These are phyloP conservation scores for Leavenworthia alabamica DNA, from an alignment of 345 rosid species.

Conservation along the genomic window DNA sequence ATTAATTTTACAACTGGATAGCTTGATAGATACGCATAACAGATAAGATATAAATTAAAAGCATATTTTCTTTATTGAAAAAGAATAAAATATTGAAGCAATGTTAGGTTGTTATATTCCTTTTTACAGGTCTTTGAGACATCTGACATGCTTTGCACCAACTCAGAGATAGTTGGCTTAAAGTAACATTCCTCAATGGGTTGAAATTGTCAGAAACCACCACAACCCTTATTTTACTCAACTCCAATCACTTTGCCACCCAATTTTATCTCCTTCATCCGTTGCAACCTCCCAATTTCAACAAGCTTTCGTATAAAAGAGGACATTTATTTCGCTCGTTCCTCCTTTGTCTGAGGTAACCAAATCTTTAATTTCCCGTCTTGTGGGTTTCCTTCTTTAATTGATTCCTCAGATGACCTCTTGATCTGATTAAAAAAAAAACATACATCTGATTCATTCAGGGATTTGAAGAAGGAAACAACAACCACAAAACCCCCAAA, in stretches of 20 bases:
- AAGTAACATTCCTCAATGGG: constrained; percentile 11
- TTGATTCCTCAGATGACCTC: constrained; percentile 24
- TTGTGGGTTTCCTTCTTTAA: constrained; percentile 8
- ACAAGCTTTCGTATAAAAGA: constrained; percentile 31
- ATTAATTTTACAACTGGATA: constrained; percentile 14
- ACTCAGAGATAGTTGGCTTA: constrained; percentile 30
- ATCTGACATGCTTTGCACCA: constrained; percentile 32
- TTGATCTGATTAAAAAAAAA: not conserved
- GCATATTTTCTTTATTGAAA: not conserved
- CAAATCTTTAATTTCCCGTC: not conserved
- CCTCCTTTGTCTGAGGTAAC: constrained; percentile 38
- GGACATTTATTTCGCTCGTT: constrained; percentile 34
- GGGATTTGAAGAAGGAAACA: constrained; percentile 27
- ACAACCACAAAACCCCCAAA: not conserved
- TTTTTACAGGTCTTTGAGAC: not conserved
- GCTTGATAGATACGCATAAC: constrained; percentile 6
- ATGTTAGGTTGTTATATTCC: constrained; percentile 17
- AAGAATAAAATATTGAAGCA: not conserved
- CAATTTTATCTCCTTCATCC: constrained; percentile 32
- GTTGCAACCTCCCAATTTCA: constrained; percentile 36
- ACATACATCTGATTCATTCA: not conserved
- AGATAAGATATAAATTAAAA: not conserved
- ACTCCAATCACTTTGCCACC: constrained; percentile 33
- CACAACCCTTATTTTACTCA: constrained; percentile 42
- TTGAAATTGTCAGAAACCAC: constrained; percentile 44